phyloP scores from a whole-genome alignment of 805 yeast species.

The Candida mattraensis region DNA sequence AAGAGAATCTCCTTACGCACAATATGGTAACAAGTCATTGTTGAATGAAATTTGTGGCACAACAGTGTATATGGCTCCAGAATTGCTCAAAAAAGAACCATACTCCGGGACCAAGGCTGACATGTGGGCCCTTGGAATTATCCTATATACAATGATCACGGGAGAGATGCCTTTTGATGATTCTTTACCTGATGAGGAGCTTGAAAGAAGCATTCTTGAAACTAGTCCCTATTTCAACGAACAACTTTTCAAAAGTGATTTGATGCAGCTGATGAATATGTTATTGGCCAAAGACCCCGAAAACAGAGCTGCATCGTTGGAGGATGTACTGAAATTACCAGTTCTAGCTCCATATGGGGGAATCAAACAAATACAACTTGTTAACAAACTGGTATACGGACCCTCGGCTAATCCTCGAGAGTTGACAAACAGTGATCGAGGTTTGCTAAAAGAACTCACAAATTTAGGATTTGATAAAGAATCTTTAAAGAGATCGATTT shows the following conservation, averaged over 20 bases:
- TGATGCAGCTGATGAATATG: conserved; percentile 49
- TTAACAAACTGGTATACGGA: conserved; percentile 37
- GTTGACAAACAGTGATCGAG: conserved; percentile 56
- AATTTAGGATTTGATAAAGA: conserved; percentile 66
- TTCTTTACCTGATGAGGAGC: conserved; percentile 60
- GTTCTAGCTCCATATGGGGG: conserved; percentile 49
- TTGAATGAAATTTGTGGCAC: conserved; percentile 92
- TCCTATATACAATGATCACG: conserved; percentile 76
- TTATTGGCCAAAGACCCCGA: conserved; percentile 68
- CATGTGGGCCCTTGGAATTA: conserved; percentile 90
- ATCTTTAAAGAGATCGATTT: conserved; percentile 55
- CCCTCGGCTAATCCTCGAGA: conserved; percentile 25
- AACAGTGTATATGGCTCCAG: conserved; percentile 96
- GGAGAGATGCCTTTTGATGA: conserved; percentile 93
- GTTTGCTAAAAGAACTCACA: conserved; percentile 56
- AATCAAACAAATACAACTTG: conserved; percentile 38
- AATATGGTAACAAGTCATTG: conserved; percentile 33
- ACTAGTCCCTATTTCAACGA: conserved; percentile 62
- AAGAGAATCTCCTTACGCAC: conserved; percentile 53
- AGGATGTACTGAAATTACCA: conserved; percentile 51
- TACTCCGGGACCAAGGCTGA: conserved; percentile 83
- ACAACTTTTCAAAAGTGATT: conserved; percentile 39
- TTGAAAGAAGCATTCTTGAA: conserved; percentile 56
- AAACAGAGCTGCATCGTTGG: conserved; percentile 53
- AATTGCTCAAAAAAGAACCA: conserved; percentile 62